phyloP scores from a whole-genome alignment of 768 basidiomycete genomes.

The Daedaleopsis nitida region DNA sequence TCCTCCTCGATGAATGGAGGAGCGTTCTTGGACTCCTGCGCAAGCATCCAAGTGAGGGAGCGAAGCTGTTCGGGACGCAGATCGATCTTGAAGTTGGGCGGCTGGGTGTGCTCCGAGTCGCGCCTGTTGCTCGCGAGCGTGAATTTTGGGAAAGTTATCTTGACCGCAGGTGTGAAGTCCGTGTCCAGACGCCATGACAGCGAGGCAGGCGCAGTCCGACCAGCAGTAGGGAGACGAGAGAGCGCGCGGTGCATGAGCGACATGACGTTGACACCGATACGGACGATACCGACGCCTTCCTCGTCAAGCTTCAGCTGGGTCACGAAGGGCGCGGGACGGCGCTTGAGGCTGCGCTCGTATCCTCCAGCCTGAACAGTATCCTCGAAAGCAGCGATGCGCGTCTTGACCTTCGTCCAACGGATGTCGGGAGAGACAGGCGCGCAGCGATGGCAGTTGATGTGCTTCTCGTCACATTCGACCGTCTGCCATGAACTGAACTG shows the following conservation, averaged over 20 bases:
- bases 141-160: constrained; percentile 63
- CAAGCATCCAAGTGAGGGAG: constrained; percentile 91
- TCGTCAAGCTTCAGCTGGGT: constrained; percentile 76
- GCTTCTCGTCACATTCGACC: constrained; percentile 41
- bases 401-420: constrained; percentile 69
- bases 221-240: constrained; percentile 66
- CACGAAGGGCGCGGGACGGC: constrained; percentile 82
- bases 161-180: constrained; percentile 68
- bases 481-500: constrained; percentile 69
- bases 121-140: constrained; percentile 71
- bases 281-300: constrained; percentile 65
- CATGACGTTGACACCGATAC: constrained; percentile 85
- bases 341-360: constrained; percentile 87
- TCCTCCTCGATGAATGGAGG: constrained; percentile 90
- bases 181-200: constrained; percentile 85
- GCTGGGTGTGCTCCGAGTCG: constrained; percentile 73
- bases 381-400: constrained; percentile 68
- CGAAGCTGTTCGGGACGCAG: constrained; percentile 87
- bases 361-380: constrained; percentile 85
- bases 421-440: constrained; percentile 78
- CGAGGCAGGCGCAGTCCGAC: constrained; percentile 44
- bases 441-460: constrained; percentile 72
- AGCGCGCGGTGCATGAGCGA: constrained; percentile 87
- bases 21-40: constrained; percentile 65
- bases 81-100: constrained; percentile 72